These are phyloP conservation scores for Cenococcum geophilum DNA, from an alignment of 495 filamentous ascomycete species.

Conservation along the genomic window DNA sequence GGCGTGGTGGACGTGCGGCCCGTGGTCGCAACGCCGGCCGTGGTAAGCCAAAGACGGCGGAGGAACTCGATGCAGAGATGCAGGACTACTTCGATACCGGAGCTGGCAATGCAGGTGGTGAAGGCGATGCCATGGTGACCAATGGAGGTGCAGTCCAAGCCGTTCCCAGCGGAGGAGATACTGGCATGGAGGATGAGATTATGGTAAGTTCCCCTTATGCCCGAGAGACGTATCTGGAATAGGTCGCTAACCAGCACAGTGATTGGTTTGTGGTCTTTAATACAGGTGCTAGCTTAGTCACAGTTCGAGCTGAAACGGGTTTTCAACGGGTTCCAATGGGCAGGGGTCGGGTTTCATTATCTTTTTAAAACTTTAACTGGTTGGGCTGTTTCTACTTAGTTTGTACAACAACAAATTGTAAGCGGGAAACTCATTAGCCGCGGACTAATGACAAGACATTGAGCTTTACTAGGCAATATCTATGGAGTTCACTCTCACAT, in stretches of 20 bases:
- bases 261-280: background rate
- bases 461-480: background rate
- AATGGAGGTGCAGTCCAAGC: slow-evolving; percentile 22
- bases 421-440: background rate
- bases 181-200: slow-evolving; percentile 35
- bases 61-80: slow-evolving; percentile 94
- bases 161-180: slow-evolving; percentile 26
- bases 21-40: slow-evolving; percentile 44
- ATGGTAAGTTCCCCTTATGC: slow-evolving; percentile 2
- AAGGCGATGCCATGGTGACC: slow-evolving; percentile 41
- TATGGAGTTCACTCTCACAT: background rate
- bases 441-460: background rate
- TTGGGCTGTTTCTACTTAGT: background rate
- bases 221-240: background rate
- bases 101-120: slow-evolving; percentile 34
- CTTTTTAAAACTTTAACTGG: background rate
- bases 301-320: background rate
- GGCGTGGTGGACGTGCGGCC: slow-evolving; percentile 41
- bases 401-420: slow-evolving; percentile 3
- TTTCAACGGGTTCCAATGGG: background rate
- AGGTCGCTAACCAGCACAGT: background rate
- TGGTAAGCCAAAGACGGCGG: slow-evolving; percentile 78
- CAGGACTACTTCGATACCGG: slow-evolving; percentile 69
- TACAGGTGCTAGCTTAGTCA: background rate
- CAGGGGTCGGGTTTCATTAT: background rate